Percentiles rank a stretch among this genome's conserved stretches.
These are phyloP conservation scores for Leccinum subgranulosum DNA, from an alignment of 768 basidiomycete genomes.

Conservation along the genomic window DNA sequence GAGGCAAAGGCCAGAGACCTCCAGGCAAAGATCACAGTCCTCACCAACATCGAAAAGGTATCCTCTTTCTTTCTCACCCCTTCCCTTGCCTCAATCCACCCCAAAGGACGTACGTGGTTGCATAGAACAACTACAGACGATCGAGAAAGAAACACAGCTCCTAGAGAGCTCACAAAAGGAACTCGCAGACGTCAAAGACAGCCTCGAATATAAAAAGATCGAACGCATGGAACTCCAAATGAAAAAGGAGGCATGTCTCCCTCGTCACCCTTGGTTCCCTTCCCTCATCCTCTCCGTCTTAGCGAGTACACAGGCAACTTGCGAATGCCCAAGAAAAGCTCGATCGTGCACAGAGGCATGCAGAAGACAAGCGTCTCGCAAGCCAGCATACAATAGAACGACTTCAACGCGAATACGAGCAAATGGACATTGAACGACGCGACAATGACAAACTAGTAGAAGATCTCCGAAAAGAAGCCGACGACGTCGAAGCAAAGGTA, in stretches of 20 bases:
- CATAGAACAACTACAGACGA: constrained; percentile 71
- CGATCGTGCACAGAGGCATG: constrained; percentile 71
- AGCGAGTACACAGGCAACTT: constrained; percentile 83
- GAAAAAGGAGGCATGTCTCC: constrained; percentile 56
- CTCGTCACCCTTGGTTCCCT: neutral
- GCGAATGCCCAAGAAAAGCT: constrained; percentile 81
- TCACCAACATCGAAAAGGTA: constrained; percentile 76
- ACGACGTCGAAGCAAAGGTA: constrained; percentile 66
- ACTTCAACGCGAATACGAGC: constrained; percentile 74
- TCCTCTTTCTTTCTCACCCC: neutral
- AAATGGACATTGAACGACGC: constrained; percentile 71
- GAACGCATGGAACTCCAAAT: constrained; percentile 68
- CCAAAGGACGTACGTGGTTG: constrained; percentile 66
- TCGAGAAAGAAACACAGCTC: constrained; percentile 62
- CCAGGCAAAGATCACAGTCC: constrained; percentile 65
- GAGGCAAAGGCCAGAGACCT: constrained; percentile 78
- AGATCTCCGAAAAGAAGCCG: constrained; percentile 68
- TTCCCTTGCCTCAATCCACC: neutral
- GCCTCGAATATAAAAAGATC: constrained; percentile 68
- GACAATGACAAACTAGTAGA: constrained; percentile 80
- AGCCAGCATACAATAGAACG: constrained; percentile 72
- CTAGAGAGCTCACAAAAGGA: constrained; percentile 68
- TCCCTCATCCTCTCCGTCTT: neutral
- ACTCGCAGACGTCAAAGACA: constrained; percentile 63
- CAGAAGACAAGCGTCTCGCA: constrained; percentile 74